phyloP scores from a whole-genome alignment of 73 alveolate species.

The Paramecium tetraurelia region DNA sequence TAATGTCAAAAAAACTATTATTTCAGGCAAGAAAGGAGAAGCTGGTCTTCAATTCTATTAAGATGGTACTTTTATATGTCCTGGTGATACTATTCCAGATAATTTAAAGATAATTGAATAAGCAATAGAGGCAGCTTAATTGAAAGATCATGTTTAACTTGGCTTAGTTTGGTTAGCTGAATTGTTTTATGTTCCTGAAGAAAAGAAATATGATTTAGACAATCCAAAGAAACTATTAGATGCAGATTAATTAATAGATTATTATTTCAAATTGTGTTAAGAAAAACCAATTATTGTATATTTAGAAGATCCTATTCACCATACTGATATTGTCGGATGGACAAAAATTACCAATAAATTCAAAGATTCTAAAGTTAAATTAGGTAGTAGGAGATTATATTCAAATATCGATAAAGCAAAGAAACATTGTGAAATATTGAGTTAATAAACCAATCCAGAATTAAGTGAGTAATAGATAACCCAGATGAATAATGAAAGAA shows the following conservation, averaged over 20 bases:
- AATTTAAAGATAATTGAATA: conserved; percentile 59
- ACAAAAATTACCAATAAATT: conserved; percentile 31
- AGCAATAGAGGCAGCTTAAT: conserved; percentile 53
- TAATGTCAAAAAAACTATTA: conserved; percentile 46
- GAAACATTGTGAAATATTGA: background rate
- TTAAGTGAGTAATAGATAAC: background rate
- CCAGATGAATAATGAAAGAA: conserved; percentile 12
- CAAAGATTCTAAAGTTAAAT: background rate
- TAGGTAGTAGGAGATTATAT: conserved; percentile 35
- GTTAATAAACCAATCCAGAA: background rate
- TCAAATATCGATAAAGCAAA: background rate
- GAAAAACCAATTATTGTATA: conserved; percentile 54
- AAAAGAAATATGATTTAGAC: conserved; percentile 60
- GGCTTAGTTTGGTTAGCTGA: conserved; percentile 57
- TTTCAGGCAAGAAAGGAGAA: conserved; percentile 58
- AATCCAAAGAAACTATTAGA: conserved; percentile 61
- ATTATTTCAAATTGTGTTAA: conserved; percentile 45
- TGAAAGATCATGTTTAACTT: conserved; percentile 30
- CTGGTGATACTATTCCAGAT: conserved; percentile 52
- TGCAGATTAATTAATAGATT: conserved; percentile 56
- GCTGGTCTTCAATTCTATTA: conserved; percentile 47
- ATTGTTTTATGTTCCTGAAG: conserved; percentile 50
- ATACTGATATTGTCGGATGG: conserved; percentile 51
- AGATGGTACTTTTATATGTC: conserved; percentile 59
- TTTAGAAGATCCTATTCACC: conserved; percentile 39